These are phyloP conservation scores for Plasmodium reichenowi DNA, from an alignment of 169 alveolate genomes.

Conservation along the genomic window DNA sequence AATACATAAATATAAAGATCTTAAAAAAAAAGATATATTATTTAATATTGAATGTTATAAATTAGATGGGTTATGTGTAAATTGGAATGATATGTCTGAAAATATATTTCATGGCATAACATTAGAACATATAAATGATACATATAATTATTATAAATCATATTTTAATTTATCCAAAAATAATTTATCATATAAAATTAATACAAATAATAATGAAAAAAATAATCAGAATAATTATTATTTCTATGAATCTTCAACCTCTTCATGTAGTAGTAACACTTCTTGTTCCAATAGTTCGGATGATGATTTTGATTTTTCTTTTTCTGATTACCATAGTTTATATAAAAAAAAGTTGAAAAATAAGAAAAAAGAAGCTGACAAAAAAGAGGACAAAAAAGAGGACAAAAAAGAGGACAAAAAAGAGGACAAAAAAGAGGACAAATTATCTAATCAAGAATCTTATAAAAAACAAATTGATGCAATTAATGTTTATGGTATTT, in stretches of 20 bases:
- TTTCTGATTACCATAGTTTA: conserved; percentile 81
- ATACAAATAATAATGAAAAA: neutral
- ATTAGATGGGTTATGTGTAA: conserved; percentile 14
- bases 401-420: neutral
- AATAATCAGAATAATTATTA: too few relatives aligned
- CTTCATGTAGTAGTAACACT: conserved; percentile 13
- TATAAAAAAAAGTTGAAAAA: conserved; percentile 74
- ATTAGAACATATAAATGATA: conserved; percentile 49
- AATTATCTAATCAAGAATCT: neutral
- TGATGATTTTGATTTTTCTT: conserved; percentile 79
- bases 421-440: neutral
- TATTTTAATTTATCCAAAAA: conserved; percentile 53
- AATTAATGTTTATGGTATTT: conserved; percentile 76
- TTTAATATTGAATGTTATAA: conserved; percentile 65
- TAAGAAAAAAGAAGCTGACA: conserved; percentile 28
- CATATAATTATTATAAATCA: conserved; percentile 36
- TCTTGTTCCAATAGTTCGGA: conserved; percentile 7
- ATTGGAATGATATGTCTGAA: conserved; percentile 30
- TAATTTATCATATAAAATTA: neutral
- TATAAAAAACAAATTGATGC: conserved; percentile 46
- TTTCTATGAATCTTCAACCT: too few relatives aligned
- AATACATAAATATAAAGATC: conserved; percentile 66
- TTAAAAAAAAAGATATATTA: conserved; percentile 59
- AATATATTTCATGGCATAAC: conserved; percentile 35
- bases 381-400: neutral